These are phyloP conservation scores for Auricularia cornea DNA, from an alignment of 768 basidiomycete species.

Conservation along the genomic window DNA sequence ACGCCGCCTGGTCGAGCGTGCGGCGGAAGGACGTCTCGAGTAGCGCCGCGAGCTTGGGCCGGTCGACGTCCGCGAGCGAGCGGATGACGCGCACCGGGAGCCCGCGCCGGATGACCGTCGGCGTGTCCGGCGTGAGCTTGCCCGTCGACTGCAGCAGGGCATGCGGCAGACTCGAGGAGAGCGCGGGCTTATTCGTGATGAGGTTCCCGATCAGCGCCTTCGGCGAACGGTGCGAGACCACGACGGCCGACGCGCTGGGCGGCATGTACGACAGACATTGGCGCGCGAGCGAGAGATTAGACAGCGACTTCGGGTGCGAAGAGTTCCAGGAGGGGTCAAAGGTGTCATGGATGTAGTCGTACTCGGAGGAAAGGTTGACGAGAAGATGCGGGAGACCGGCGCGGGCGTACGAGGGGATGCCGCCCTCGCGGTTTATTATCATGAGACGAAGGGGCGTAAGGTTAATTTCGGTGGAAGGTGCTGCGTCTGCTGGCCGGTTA, in stretches of 20 bases:
- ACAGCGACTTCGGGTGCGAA: conserved; percentile 75
- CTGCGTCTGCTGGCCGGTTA: conserved; percentile 16
- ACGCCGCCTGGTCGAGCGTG: conserved; percentile 59
- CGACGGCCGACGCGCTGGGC: conserved; percentile 82
- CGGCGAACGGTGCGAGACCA: conserved; percentile 96
- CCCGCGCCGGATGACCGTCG: conserved; percentile 86
- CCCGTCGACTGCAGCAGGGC: conserved; percentile 82
- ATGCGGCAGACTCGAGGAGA: conserved; percentile 91
- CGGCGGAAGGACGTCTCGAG: conserved; percentile 83
- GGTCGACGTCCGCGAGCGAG: conserved; percentile 60
- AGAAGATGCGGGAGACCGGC: conserved; percentile 90
- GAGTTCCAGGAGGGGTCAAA: conserved; percentile 70
- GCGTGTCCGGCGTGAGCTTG: conserved; percentile 81
- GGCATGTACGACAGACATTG: conserved; percentile 92
- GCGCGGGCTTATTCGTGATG: conserved; percentile 95
- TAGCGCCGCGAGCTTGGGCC: conserved; percentile 61
- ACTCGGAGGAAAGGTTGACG: conserved; percentile 88
- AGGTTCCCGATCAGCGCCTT: conserved; percentile 93
- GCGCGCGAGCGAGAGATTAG: conserved; percentile 76
- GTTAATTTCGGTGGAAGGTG: conserved; percentile 42
- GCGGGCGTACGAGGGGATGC: conserved; percentile 95
- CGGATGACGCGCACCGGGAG: conserved; percentile 79
- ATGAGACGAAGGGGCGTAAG: conserved; percentile 92
- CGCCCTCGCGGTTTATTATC: conserved; percentile 95
- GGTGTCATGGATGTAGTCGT: conserved; percentile 72